These are phyloP conservation scores for Vavraia culicis DNA, from an alignment of 371 early-diverging fungal species.

Conservation along the genomic window DNA sequence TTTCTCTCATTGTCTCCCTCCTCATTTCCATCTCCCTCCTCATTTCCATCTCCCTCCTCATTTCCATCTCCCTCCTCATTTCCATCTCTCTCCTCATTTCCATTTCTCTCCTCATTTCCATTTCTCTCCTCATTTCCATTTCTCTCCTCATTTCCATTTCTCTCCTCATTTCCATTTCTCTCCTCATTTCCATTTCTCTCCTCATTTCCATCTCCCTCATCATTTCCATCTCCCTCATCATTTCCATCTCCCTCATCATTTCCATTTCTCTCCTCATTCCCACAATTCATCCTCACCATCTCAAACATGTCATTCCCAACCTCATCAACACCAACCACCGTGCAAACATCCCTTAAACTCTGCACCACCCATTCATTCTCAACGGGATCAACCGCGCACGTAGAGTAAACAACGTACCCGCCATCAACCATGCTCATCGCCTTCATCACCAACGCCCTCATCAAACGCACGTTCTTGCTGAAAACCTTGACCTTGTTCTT, in stretches of 20 bases:
- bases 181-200: no score
- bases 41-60: neutral
- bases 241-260: no score
- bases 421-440: conserved; percentile 69
- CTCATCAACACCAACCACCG: conserved; percentile 15
- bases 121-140: neutral
- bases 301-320: conserved; percentile 16
- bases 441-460: conserved; percentile 56
- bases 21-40: no score
- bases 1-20: no score
- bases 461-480: conserved; percentile 56
- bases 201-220: no score
- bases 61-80: conserved; percentile 25
- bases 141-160: no score
- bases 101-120: no score
- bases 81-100: neutral
- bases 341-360: conserved; percentile 13
- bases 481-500: conserved; percentile 75
- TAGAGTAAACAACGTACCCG: conserved; percentile 86
- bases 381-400: conserved; percentile 84
- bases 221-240: no score
- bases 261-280: neutral
- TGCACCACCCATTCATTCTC: conserved; percentile 44
- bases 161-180: no score
- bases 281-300: conserved; percentile 27